phyloP scores from a whole-genome alignment of 2,329 filamentous ascomycete species.

The Bipolaris oryzae region DNA sequence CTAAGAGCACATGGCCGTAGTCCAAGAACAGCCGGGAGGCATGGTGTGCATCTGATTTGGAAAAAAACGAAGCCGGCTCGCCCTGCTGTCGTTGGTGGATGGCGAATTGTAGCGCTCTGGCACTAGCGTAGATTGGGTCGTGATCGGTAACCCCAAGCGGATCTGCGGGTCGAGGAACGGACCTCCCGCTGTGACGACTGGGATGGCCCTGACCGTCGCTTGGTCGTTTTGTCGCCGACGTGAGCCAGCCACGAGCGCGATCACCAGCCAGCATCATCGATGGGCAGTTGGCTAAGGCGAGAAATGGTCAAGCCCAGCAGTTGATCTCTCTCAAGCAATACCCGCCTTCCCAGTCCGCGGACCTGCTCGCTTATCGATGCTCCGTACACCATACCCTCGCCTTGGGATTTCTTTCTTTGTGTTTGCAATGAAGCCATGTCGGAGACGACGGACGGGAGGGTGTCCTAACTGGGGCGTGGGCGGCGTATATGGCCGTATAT shows the following conservation, averaged over 20 bases:
- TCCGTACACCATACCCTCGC: too few relatives aligned
- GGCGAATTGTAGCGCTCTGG: neutral
- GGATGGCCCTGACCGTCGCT: too few relatives aligned
- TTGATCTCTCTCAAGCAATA: neutral
- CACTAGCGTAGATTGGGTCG: neutral
- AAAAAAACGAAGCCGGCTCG: neutral
- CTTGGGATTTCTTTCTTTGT: too few relatives aligned
- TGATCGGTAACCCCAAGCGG: neutral
- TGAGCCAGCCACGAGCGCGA: conserved; percentile 6
- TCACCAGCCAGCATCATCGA: conserved; percentile 12
- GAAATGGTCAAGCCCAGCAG: neutral
- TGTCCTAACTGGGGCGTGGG: neutral
- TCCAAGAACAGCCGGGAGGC: neutral
- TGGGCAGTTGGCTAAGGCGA: conserved; percentile 7
- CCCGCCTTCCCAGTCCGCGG: too few relatives aligned
- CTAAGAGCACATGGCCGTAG: too few relatives aligned
- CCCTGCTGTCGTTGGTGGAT: neutral
- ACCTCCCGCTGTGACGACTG: conserved; percentile 6
- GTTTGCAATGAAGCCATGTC: neutral
- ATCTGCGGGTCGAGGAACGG: conserved; percentile 10
- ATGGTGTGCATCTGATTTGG: neutral
- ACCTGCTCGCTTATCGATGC: conserved; percentile 6
- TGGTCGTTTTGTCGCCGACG: neutral
- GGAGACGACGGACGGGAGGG: neutral
- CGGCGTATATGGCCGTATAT: neutral